phyloP scores from a whole-genome alignment of 495 filamentous ascomycete genomes.

The Cercophora samala region DNA sequence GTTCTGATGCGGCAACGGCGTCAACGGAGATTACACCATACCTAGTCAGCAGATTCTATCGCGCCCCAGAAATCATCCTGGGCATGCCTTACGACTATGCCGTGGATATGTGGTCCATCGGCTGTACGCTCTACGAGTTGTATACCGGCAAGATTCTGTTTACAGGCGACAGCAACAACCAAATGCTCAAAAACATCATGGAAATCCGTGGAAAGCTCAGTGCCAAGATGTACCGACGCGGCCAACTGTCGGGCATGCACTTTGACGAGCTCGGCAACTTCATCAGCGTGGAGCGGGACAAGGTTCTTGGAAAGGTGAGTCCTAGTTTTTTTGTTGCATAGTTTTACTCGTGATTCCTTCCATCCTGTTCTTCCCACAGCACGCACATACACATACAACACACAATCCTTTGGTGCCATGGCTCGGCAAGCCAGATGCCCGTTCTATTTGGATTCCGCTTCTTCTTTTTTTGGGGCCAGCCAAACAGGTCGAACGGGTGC shows the following conservation, averaged over 20 bases:
- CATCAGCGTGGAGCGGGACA: conserved; percentile 79
- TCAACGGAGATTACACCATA: conserved; percentile 88
- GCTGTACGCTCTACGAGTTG: conserved; percentile 93
- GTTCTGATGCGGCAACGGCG: conserved; percentile 61
- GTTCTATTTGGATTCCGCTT: conserved; percentile 13
- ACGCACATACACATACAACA: neutral
- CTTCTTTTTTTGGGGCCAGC: conserved; percentile 17
- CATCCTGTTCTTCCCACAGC: neutral
- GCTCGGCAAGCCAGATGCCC: neutral
- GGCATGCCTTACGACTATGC: conserved; percentile 93
- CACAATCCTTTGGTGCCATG: neutral
- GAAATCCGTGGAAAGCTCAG: conserved; percentile 93
- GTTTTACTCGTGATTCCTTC: conserved; percentile 6
- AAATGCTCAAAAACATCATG: conserved; percentile 94
- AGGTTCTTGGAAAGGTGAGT: conserved; percentile 72
- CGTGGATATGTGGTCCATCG: conserved; percentile 96
- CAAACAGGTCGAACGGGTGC: conserved; percentile 13
- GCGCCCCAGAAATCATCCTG: conserved; percentile 93
- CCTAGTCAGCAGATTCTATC: conserved; percentile 93
- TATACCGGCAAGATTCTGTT: conserved; percentile 98
- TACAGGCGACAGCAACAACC: conserved; percentile 91
- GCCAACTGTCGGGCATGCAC: conserved; percentile 67
- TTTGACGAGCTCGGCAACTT: conserved; percentile 89
- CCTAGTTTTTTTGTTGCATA: conserved; percentile 22
- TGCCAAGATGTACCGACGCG: conserved; percentile 77